A percentile compares a stretch with the other conserved stretches of the same genome.
These are phyloP conservation scores for Entomortierella parvispora DNA, from an alignment of 192 early-diverging fungal genomes.

Conservation along the genomic window DNA sequence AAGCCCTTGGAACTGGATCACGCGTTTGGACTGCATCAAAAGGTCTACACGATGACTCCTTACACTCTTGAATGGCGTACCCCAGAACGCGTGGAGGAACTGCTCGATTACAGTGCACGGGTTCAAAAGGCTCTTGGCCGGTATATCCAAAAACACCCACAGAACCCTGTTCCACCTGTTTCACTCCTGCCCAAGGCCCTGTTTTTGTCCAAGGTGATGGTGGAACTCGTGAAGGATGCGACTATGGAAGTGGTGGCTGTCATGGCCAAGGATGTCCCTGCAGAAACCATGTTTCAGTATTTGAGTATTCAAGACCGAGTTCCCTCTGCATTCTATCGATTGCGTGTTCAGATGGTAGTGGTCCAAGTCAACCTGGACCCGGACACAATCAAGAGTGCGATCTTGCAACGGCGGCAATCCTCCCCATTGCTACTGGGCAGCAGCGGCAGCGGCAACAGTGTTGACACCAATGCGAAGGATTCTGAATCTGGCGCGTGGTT, in stretches of 20 bases:
- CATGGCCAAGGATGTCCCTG: slow-evolving; percentile 28
- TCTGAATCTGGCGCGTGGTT: no score
- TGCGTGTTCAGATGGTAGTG: slow-evolving; percentile 38
- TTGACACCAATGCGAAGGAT: no score
- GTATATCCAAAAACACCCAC: neutral
- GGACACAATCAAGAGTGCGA: neutral
- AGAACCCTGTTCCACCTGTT: slow-evolving; percentile 4
- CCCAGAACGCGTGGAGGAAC: slow-evolving; percentile 25
- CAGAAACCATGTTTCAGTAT: slow-evolving; percentile 34
- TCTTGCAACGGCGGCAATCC: no score
- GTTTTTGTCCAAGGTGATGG: slow-evolving; percentile 14
- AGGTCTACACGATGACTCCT: slow-evolving; percentile 34
- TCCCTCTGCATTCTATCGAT: slow-evolving; percentile 25
- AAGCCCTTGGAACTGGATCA: slow-evolving; percentile 37
- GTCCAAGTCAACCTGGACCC: slow-evolving; percentile 11
- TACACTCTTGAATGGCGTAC: slow-evolving; percentile 41
- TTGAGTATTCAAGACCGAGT: slow-evolving; percentile 35
- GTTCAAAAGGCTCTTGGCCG: slow-evolving; percentile 7
- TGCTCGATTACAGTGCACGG: slow-evolving; percentile 18
- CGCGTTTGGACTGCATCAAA: slow-evolving; percentile 29
- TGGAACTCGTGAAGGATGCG: slow-evolving; percentile 29
- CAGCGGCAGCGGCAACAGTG: no score
- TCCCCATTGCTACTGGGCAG: no score
- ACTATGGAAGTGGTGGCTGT: slow-evolving; percentile 14
- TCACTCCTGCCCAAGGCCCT: neutral